Evolutionary conservation across 2,329 filamentous ascomycete species (phyloP).

Genomic region (Paradendryphiella salina): DNA sequence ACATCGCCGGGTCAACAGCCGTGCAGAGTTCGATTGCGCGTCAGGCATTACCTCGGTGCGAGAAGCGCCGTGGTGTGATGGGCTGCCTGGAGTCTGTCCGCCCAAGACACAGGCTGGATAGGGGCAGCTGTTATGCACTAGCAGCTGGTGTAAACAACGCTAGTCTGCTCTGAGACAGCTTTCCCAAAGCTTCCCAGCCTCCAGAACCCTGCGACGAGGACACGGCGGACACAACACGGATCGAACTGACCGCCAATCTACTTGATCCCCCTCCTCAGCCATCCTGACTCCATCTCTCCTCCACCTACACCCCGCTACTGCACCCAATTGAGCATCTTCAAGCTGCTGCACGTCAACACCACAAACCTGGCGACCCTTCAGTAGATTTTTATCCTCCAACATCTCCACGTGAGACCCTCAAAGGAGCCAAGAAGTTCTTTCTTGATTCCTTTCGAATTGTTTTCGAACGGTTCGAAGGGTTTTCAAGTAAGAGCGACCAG

Average conservation of each 20-base stretch:
- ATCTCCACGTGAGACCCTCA: constrained; percentile 36
- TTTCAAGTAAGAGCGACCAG: constrained; percentile 72
- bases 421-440: constrained; percentile 57
- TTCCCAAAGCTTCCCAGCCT: constrained; percentile 23
- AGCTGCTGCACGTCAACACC: constrained; percentile 33
- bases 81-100: constrained; percentile 7
- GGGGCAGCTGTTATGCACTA: constrained; percentile 34
- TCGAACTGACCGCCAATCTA: constrained; percentile 40
- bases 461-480: constrained; percentile 58
- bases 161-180: constrained; percentile 33
- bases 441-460: constrained; percentile 68
- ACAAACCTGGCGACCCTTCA: constrained; percentile 40
- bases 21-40: constrained; percentile 22
- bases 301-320: constrained; percentile 44
- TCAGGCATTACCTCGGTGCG: constrained; percentile 33
- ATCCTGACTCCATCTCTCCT: constrained; percentile 40
- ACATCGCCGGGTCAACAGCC: constrained; percentile 35
- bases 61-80: constrained; percentile 10
- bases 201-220: constrained; percentile 21
- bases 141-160: constrained; percentile 23
- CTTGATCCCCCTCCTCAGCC: constrained; percentile 41
- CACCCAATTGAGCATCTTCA: constrained; percentile 45
- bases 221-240: constrained; percentile 35
- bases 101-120: constrained; percentile 18
- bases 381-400: constrained; percentile 20